Conservation (phyloP, 176 grass and related monocot species). For the Saccharum officinarum region DNA sequence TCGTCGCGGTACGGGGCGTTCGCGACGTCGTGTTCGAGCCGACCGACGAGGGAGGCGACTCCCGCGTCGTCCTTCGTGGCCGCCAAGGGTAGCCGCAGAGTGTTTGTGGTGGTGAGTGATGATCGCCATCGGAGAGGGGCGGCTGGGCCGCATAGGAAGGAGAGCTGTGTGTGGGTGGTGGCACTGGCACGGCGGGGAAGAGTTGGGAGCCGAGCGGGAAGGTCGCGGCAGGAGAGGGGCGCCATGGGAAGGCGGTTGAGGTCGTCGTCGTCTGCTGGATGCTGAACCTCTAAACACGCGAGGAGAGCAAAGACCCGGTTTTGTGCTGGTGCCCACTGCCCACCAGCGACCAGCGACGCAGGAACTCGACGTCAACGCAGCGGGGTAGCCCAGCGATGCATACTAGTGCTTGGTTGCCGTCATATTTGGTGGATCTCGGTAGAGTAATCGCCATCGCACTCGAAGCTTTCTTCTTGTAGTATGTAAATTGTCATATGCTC, state of each 20-base stretch:
- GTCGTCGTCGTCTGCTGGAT: background rate
- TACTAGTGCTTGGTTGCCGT: background rate
- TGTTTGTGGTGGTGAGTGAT: background rate
- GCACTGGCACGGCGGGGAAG: slow-evolving; percentile 4
- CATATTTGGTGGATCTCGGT: background rate
- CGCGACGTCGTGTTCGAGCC: slow-evolving; percentile 29
- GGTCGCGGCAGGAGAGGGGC: slow-evolving; percentile 16
- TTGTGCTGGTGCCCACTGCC: background rate
- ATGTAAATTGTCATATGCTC: too few species aligned
- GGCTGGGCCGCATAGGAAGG: slow-evolving; percentile 22
- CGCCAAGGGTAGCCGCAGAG: slow-evolving; percentile 24
- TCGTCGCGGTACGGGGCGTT: background rate
- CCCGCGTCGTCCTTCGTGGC: slow-evolving; percentile 30
- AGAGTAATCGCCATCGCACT: background rate
- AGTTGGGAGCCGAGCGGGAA: slow-evolving; percentile 23
- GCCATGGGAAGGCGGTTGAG: slow-evolving; percentile 22
- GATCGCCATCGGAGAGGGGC: background rate
- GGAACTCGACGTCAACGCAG: background rate
- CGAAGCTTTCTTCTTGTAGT: background rate
- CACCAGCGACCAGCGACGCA: background rate
- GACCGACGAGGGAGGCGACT: slow-evolving; percentile 52
- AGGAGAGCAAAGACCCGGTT: background rate
- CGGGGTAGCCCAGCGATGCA: background rate
- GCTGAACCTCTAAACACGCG: background rate
- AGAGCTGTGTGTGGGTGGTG: background rate